Percentiles rank a stretch among this genome's conserved stretches.
These are phyloP conservation scores for Coniosporium tulheliwenetii DNA, from an alignment of 2,329 filamentous ascomycete genomes.

Conservation along the genomic window DNA sequence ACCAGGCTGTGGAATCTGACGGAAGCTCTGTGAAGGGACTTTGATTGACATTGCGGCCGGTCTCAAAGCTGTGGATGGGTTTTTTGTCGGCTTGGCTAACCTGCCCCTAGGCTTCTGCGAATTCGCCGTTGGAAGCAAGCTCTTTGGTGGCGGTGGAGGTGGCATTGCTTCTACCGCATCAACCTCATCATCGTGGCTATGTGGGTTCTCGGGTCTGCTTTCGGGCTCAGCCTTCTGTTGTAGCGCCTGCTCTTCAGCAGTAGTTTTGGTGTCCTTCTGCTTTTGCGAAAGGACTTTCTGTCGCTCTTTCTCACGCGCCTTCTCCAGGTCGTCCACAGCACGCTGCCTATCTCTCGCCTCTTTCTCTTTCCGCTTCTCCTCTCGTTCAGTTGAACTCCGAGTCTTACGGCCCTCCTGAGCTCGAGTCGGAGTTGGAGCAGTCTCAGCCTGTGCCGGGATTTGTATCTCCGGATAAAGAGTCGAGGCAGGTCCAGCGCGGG, in stretches of 20 bases:
- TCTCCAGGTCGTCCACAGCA: conserved; percentile 49
- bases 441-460: not conserved
- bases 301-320: conserved; percentile 52
- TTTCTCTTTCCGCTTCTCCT: conserved; percentile 43
- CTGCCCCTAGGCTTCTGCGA: conserved; percentile 38
- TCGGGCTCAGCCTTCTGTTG: conserved; percentile 7
- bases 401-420: conserved; percentile 28
- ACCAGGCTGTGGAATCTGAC: conserved; percentile 43
- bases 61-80: conserved; percentile 41
- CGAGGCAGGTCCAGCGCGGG: not conserved
- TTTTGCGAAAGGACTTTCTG: conserved; percentile 47
- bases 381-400: conserved; percentile 42
- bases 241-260: conserved; percentile 12
- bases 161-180: conserved; percentile 38
- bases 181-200: conserved; percentile 16
- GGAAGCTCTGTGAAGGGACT: conserved; percentile 33
- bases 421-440: not conserved
- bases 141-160: conserved; percentile 44
- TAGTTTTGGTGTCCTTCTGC: conserved; percentile 23
- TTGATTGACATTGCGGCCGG: conserved; percentile 57
- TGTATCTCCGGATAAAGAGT: not conserved
- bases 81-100: conserved; percentile 47
- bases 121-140: conserved; percentile 31
- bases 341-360: conserved; percentile 47
- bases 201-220: conserved; percentile 6